A percentile compares a stretch with the other conserved stretches of the same genome.
Evolutionary conservation across 2,329 filamentous ascomycete genomes (phyloP).

Genomic region (Trichoderma endophyticum): DNA sequence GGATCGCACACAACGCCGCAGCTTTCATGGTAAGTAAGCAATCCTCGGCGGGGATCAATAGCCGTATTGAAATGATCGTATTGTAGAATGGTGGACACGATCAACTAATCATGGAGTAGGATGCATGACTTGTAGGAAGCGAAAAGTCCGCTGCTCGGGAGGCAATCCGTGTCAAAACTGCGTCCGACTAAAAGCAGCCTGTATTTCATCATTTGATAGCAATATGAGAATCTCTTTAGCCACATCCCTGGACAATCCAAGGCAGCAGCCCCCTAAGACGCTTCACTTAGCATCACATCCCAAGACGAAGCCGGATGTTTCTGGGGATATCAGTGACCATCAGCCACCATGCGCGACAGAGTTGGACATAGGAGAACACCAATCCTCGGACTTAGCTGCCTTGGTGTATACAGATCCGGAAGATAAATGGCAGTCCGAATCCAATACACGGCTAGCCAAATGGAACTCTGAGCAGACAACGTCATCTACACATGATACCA

Average conservation of each 20-base stretch:
- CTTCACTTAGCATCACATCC: background rate
- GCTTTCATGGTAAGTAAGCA: background rate
- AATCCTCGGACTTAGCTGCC: background rate
- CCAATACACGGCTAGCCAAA: background rate
- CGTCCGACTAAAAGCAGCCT: background rate
- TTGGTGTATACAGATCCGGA: background rate
- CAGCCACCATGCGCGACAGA: background rate
- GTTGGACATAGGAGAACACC: background rate
- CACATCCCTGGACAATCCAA: background rate
- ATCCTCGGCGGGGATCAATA: background rate
- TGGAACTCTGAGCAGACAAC: background rate
- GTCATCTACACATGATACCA: background rate
- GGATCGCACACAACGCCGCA: background rate
- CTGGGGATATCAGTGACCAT: background rate
- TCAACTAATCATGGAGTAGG: background rate
- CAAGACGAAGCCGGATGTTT: background rate
- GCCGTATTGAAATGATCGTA: background rate
- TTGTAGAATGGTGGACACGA: background rate
- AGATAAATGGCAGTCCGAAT: background rate
- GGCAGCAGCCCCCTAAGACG: background rate
- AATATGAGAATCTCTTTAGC: background rate
- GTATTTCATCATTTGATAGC: constrained; percentile 2
- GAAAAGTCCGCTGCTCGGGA: constrained; percentile 9
- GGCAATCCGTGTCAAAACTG: constrained; percentile 13
- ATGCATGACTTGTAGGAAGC: constrained; percentile 7